phyloP scores from a whole-genome alignment of 2,329 filamentous ascomycete species.

The Fusarium equiseti region DNA sequence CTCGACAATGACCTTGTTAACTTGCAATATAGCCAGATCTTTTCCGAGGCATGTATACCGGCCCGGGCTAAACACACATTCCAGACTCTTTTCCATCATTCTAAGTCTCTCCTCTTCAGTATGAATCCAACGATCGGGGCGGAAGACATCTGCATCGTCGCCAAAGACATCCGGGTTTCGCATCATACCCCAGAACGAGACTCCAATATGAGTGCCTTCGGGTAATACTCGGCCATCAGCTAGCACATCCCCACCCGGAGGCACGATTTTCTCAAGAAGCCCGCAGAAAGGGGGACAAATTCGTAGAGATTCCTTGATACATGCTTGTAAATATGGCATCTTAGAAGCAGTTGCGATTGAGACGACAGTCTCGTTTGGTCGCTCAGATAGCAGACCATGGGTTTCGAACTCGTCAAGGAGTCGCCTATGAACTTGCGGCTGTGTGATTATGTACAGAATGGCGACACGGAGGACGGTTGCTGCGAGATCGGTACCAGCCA shows the following conservation, averaged over 20 bases:
- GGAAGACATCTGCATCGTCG: neutral
- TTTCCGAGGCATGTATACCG: neutral
- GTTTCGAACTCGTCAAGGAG: neutral
- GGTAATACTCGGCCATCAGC: neutral
- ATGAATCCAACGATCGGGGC: accelerated
- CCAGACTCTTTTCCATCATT: neutral
- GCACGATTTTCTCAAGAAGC: accelerated
- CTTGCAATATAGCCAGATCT: neutral
- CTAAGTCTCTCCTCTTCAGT: accelerated
- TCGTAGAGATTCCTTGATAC: neutral
- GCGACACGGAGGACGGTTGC: neutral
- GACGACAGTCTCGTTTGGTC: accelerated
- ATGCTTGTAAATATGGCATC: neutral
- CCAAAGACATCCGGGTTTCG: neutral
- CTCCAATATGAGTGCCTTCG: neutral
- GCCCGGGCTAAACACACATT: accelerated
- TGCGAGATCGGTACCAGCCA: neutral
- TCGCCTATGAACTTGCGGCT: neutral
- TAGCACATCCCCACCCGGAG: neutral
- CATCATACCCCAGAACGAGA: neutral
- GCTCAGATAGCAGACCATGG: no score
- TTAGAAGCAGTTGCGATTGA: neutral
- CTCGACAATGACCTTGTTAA: accelerated
- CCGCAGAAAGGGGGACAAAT: neutral
- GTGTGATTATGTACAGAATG: neutral